A percentile compares a stretch with the other conserved stretches of the same genome.
Conservation (phyloP, 371 early-diverging fungal genomes). For the Zancudomyces culisetae region DNA sequence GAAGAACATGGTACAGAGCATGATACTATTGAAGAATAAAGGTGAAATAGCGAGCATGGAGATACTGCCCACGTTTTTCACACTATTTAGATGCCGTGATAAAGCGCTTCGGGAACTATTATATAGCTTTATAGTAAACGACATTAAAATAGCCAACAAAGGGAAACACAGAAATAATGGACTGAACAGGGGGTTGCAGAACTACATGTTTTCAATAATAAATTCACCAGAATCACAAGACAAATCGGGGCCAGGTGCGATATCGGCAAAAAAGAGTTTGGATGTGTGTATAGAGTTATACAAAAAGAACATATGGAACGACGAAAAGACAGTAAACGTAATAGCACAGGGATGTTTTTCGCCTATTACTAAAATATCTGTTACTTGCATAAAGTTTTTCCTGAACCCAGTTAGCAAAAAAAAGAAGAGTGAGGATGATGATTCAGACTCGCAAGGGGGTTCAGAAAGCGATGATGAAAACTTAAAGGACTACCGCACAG, state of each 20-base stretch:
- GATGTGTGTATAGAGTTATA: conserved; percentile 92
- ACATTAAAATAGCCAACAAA: conserved; percentile 73
- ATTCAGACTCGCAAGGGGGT: conserved; percentile 34
- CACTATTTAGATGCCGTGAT: conserved; percentile 79
- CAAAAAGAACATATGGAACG: conserved; percentile 88
- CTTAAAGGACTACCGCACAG: background rate
- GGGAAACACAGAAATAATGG: conserved; percentile 83
- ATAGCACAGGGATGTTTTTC: conserved; percentile 91
- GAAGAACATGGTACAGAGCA: conserved; percentile 67
- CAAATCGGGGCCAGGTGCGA: conserved; percentile 39
- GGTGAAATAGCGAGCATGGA: conserved; percentile 39
- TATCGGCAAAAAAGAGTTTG: conserved; percentile 83
- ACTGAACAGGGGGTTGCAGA: conserved; percentile 85
- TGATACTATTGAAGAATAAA: conserved; percentile 77
- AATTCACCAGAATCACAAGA: conserved; percentile 28
- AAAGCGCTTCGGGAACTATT: conserved; percentile 70
- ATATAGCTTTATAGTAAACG: conserved; percentile 78
- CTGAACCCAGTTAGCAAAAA: conserved; percentile 44
- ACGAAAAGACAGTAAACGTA: conserved; percentile 91
- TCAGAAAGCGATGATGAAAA: conserved; percentile 1
- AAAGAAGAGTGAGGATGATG: conserved; percentile 39
- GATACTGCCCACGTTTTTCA: conserved; percentile 76
- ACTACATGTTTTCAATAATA: conserved; percentile 89
- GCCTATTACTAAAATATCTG: conserved; percentile 64
- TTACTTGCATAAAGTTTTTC: conserved; percentile 88